Conservation (phyloP, 2,329 filamentous ascomycete genomes). For the Colletotrichum sp. region DNA sequence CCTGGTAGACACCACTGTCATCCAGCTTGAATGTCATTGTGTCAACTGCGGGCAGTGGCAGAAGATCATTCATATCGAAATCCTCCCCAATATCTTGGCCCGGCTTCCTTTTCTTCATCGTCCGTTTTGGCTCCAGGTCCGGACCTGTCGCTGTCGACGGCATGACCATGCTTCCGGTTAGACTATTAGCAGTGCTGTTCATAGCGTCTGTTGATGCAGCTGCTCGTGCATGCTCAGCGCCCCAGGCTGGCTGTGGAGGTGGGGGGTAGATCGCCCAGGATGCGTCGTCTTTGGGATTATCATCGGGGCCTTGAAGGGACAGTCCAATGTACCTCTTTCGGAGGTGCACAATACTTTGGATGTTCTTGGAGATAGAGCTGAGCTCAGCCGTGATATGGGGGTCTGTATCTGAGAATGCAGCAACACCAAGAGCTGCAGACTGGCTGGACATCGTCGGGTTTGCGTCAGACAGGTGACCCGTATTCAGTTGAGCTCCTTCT, state of each 20-base stretch:
- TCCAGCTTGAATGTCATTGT: constrained; percentile 82
- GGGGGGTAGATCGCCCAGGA: constrained; percentile 90
- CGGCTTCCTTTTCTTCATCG: constrained; percentile 75
- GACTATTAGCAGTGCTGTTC: constrained; percentile 46
- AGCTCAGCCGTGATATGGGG: constrained; percentile 85
- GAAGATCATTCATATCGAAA: constrained; percentile 80
- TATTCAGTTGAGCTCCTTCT: neutral
- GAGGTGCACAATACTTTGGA: constrained; percentile 87
- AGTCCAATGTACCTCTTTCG: constrained; percentile 88
- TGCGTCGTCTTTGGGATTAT: constrained; percentile 87
- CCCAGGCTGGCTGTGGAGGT: constrained; percentile 90
- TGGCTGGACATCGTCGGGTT: neutral
- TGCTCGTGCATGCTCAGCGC: constrained; percentile 27
- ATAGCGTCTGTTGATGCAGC: constrained; percentile 32
- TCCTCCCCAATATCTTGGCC: constrained; percentile 92
- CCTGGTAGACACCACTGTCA: constrained; percentile 86
- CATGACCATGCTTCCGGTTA: constrained; percentile 52
- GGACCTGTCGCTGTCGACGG: neutral
- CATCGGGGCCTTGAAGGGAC: constrained; percentile 79
- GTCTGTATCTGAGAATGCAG: constrained; percentile 74
- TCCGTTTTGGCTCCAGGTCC: constrained; percentile 46
- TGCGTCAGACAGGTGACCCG: neutral
- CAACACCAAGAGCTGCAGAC: constrained; percentile 67
- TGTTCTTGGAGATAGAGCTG: constrained; percentile 84
- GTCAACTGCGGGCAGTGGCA: constrained; percentile 74